Evolutionary conservation across 371 early-diverging fungal genomes (phyloP).

Genomic region (Circinella umbellata): DNA sequence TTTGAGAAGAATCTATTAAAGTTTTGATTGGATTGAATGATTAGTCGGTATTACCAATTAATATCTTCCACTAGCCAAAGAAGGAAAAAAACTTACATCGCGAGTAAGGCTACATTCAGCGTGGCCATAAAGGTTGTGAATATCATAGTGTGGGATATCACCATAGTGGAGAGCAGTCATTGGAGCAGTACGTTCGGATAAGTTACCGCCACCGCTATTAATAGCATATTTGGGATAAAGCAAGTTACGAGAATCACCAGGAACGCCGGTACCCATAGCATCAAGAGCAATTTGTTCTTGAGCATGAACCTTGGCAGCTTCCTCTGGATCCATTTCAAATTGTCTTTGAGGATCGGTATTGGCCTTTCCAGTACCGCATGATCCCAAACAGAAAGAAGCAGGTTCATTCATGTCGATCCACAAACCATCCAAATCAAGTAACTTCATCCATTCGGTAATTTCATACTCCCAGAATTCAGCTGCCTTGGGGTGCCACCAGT

Average conservation of each 20-base stretch:
- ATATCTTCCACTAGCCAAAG: background rate
- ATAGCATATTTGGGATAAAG: conserved; percentile 48
- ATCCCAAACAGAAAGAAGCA: conserved; percentile 54
- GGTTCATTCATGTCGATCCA: conserved; percentile 85
- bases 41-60: too few species aligned
- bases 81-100: background rate
- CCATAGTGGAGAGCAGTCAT: conserved; percentile 62
- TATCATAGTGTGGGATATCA: conserved; percentile 59
- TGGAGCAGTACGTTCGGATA: conserved; percentile 62
- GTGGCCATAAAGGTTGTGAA: conserved; percentile 70
- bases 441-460: conserved; percentile 25
- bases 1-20: conserved; percentile 12
- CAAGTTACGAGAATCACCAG: conserved; percentile 36
- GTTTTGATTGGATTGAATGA: too few species aligned
- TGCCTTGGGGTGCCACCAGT: conserved; percentile 31
- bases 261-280: conserved; percentile 11
- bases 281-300: conserved; percentile 6
- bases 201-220: conserved; percentile 41
- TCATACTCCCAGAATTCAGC: conserved; percentile 24
- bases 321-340: conserved; percentile 25
- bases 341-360: conserved; percentile 42
- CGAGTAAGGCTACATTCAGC: conserved; percentile 34
- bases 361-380: conserved; percentile 26
- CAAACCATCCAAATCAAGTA: conserved; percentile 32
- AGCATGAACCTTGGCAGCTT: conserved; percentile 11